These are phyloP conservation scores for Diaporthe eres DNA, from an alignment of 2,329 filamentous ascomycete genomes.

Conservation along the genomic window DNA sequence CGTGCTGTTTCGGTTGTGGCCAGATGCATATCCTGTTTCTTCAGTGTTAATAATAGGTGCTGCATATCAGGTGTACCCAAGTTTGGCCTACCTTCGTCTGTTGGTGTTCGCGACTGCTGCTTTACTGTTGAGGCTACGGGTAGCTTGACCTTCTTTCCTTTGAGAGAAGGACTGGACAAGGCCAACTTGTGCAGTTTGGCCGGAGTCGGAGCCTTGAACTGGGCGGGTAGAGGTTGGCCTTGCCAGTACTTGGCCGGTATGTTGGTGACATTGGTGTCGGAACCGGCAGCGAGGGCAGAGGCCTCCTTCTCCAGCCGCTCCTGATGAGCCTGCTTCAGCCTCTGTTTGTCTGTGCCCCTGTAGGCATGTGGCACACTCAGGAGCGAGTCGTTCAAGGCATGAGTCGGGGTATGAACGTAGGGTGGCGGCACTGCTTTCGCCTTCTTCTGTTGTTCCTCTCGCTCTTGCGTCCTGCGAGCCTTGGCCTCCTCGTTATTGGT, in stretches of 20 bases:
- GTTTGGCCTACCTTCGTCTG: neutral
- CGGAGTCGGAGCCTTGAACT: neutral
- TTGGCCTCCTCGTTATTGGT: constrained; percentile 7
- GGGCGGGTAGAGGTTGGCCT: neutral
- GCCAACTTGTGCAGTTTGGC: neutral
- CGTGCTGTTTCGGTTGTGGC: too few relatives aligned
- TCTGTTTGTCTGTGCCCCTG: neutral
- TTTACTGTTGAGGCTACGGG: neutral
- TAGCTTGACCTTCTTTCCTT: neutral
- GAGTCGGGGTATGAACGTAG: neutral
- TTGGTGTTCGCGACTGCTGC: neutral
- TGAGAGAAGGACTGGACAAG: neutral
- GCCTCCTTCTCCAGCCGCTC: neutral
- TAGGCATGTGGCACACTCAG: neutral
- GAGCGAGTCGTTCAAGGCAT: neutral
- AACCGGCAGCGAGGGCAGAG: neutral
- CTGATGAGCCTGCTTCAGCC: neutral
- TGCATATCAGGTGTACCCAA: neutral
- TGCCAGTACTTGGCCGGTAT: constrained; percentile 26
- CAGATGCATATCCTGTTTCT: neutral
- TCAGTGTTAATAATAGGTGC: neutral
- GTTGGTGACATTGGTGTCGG: neutral
- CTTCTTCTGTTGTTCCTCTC: constrained; percentile 8
- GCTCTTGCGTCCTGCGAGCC: constrained; percentile 12
- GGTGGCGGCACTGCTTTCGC: neutral